phyloP scores from a whole-genome alignment of 2,329 filamentous ascomycete species.

The Stagonosporopsis tanaceti region DNA sequence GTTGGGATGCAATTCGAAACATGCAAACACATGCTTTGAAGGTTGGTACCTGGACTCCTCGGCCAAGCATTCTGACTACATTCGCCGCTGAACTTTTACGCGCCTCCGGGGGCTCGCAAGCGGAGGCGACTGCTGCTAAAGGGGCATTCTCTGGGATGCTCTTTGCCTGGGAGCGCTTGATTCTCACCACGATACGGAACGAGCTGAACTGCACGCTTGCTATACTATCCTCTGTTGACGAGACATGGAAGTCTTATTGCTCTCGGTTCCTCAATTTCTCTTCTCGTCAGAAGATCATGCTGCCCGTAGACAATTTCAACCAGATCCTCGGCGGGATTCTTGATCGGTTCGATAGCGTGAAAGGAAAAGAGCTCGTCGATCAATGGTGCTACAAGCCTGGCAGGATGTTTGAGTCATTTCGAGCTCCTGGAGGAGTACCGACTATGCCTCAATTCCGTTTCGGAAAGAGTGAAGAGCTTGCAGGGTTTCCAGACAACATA shows the following conservation, averaged over 20 bases:
- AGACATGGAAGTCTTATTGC: slow-evolving; percentile 39
- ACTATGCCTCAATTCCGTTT: slow-evolving; percentile 39
- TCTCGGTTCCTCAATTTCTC: slow-evolving; percentile 42
- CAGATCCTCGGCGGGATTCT: slow-evolving; percentile 63
- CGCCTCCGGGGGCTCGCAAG: slow-evolving; percentile 25
- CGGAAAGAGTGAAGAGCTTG: slow-evolving; percentile 34
- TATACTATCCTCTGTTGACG: slow-evolving; percentile 41
- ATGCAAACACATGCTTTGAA: slow-evolving; percentile 47
- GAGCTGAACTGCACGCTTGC: slow-evolving; percentile 44
- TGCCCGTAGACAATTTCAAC: slow-evolving; percentile 58
- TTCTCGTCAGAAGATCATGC: slow-evolving; percentile 33
- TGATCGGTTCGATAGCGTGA: slow-evolving; percentile 56
- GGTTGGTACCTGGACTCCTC: slow-evolving; percentile 35
- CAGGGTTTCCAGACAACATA: slow-evolving; percentile 39
- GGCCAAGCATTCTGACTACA: slow-evolving; percentile 39
- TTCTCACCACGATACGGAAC: slow-evolving; percentile 33
- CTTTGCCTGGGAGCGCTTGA: slow-evolving; percentile 41
- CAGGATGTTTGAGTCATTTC: slow-evolving; percentile 33
- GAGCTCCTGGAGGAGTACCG: slow-evolving; percentile 44
- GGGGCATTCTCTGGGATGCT: slow-evolving; percentile 40
- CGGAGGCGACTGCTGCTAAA: slow-evolving; percentile 26
- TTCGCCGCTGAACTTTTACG: slow-evolving; percentile 43
- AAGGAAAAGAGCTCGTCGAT: slow-evolving; percentile 59
- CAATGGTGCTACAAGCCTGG: slow-evolving; percentile 52
- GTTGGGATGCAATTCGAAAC: slow-evolving; percentile 52